Evolutionary conservation across 371 early-diverging fungal genomes (phyloP), one percentile per base, ranked within the genome.

Genomic region (Globomyces sp.): DNA sequence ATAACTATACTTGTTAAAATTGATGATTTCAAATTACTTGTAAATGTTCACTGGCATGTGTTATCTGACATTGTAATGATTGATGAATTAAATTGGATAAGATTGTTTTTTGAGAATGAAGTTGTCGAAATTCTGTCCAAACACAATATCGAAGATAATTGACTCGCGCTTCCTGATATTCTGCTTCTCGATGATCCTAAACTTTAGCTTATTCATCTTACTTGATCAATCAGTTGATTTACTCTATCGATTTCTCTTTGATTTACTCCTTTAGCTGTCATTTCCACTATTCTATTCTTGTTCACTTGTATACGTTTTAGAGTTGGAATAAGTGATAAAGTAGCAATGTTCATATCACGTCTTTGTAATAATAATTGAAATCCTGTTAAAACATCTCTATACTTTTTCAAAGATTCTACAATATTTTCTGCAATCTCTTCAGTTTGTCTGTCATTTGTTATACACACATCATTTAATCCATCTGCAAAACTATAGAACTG

Each of bases 301-400:
- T 77, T 78, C 3, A 57, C 13, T 11, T 44, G 47, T 9, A 84
- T 74, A n/a, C 81, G 72, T 52, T 68, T 77, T 57, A 72, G 69
- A 44, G 80, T 52, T 9, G 41, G 58, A 37, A 79, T 80, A 1
- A 70, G 53, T 2, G 63, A 36, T 49, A 77, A 63, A 0, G 51
- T 47, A 39, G 68, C 10, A 6, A 76, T 43, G n/a, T n/a, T 42
- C 36, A 63, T 49, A 11, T 76, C 72, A 47, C 69, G 69, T 52
- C 80, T 50, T 6, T 55, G 44, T 24, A 75, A 40, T 48, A 76
- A 49, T 67, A 79, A 13, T 74, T 69, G 11, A 66, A 52, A 87
- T 88, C 71, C 77, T 74, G 68, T 85, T 13, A 88, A 72, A n/a
- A 89, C 63, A 69, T 90, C 89, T 4, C 90, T 80, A 61, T 88